phyloP scores from a whole-genome alignment of 768 basidiomycete genomes.

The Saitozyma sp. region DNA sequence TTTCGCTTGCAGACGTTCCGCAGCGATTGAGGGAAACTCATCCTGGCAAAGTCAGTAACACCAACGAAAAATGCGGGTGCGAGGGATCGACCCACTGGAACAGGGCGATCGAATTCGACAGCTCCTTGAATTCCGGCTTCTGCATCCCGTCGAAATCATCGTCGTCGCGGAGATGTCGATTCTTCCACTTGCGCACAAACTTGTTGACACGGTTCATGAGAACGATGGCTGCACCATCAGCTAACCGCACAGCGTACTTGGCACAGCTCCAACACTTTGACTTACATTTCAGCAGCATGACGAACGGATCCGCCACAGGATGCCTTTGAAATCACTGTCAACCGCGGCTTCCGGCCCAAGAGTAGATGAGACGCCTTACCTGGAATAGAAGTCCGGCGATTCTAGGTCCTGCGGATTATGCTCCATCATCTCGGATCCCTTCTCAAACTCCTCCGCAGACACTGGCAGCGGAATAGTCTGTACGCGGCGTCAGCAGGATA shows the following conservation, averaged over 20 bases:
- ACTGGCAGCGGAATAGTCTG: constrained; percentile 41
- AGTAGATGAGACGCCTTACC: too few relatives aligned
- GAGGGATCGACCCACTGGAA: constrained; percentile 33
- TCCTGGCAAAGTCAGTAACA: constrained; percentile 18
- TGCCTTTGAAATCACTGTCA: constrained; percentile 16
- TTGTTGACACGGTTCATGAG: constrained; percentile 33
- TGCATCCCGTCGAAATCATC: constrained; percentile 45
- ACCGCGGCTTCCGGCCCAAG: too few relatives aligned
- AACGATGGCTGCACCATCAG: constrained; percentile 19
- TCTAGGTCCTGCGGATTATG: constrained; percentile 46
- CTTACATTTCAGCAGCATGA: constrained; percentile 33
- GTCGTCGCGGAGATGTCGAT: constrained; percentile 36
- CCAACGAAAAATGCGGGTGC: not conserved
- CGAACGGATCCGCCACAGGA: constrained; percentile 41
- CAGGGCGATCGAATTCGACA: constrained; percentile 43
- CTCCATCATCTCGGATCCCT: constrained; percentile 28
- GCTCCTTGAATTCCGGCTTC: constrained; percentile 42
- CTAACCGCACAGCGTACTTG: not conserved
- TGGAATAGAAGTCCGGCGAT: constrained; percentile 39
- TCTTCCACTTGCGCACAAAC: constrained; percentile 45
- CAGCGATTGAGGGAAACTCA: constrained; percentile 42
- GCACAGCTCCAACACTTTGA: not conserved
- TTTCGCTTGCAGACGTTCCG: constrained; percentile 29
- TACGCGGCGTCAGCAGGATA: not conserved
- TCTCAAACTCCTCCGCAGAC: constrained; percentile 28